Base-by-base conservation (phyloP, 768 basidiomycete genomes). In the Leccinum rimulosum region DNA sequence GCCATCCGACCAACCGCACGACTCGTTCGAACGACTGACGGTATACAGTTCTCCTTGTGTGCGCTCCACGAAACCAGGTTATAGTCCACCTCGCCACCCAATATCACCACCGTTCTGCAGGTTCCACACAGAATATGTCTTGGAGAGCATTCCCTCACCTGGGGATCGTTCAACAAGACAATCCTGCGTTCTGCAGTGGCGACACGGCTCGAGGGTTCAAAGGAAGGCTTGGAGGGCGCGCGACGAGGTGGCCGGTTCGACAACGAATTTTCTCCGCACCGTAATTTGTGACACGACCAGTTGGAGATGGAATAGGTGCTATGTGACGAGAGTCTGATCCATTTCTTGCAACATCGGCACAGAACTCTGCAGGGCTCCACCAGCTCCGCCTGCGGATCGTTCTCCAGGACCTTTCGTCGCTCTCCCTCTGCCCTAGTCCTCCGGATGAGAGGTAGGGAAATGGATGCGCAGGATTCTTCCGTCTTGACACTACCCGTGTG, bases 101-200 rank as follows among this genome's bases (percentile, higher is more conserved):
- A 68, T 11, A 59, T 61, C 53, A 89, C 74, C 45, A 65, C 72
- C n/a, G 55, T 61, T 35, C 76, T 75, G 70, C 88, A 91, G 9
- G 73, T 66, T 15, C 69, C 70, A 70, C 88, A 91, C 19, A 78
- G 75, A 22, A 88, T 80, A 57, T 70, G 71, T 36, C 69, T 68
- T 0, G 76, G 56, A 7, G 79, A 74, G 66, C 82, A 85, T 0
- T 69, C 65, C 70, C 80, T 82, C 47, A 78, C 87, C 64, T 85
- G 84, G 27, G 81, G 65, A 68, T 90, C 88, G 61, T 88, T 89
- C 33, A 88, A 77, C 59, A 90, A 71, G 55, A 74, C 72, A 36
- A 88, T 71, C 71, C 83, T 86, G 58, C 88, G 79, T 62, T 87
- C 84, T 15, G 84, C 81, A 17, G 82, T 79, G 8, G 85, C 82